Base-by-base conservation (phyloP, 352 stramenopile species). In the Phytophthora sojae region DNA sequence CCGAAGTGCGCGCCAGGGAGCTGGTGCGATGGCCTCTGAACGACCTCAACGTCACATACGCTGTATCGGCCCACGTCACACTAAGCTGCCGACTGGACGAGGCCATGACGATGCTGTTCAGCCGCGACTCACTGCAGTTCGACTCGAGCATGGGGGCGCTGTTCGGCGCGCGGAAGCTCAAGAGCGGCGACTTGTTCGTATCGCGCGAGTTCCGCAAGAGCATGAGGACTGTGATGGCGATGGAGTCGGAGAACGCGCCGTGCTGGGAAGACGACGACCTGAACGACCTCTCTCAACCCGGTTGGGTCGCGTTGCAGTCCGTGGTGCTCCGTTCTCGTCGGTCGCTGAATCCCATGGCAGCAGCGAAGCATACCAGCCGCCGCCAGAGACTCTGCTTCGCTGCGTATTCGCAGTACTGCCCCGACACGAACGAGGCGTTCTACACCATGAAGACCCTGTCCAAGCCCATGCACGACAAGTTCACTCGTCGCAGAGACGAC, bases 381-480 rank as follows among this genome's bases (percentile, higher is more conserved):
- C 71, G 67, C 26, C 83, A 92, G 56, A 71, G 80, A 58, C 81
- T 94, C 14, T 90, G 81, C 69, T 89, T 90, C 52, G 71, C 82
- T 6, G 83, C 69, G 23, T 90, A 89, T 47, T 86, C 84, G 50
- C 82, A 90, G 47, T 53, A 70, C 19, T 77, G 68, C 11, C 52
- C 76, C 15, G 58, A 64, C 2, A 66, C 59, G 1, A 82, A 88
- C 52, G 79, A 90, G 19, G 84, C 86, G 3, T 84, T 90, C 39
- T 86, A 91, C 67, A 77, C 88, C 17, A 81, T 91, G 77, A 88
- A 84, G 61, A 91, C 86, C 14, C 71, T 94, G 15, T 80, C 83
- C 0, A 79, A 75, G 19, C 58, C 75, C 29, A 72, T 86, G 7
- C 86, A 91, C 67, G 67, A 78, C 39, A 66, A 71, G 3, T 69